Evolutionary conservation across 306 rosid species (phyloP), one percentile per base, ranked within the genome.

Genomic region (Rosa lucieae): DNA sequence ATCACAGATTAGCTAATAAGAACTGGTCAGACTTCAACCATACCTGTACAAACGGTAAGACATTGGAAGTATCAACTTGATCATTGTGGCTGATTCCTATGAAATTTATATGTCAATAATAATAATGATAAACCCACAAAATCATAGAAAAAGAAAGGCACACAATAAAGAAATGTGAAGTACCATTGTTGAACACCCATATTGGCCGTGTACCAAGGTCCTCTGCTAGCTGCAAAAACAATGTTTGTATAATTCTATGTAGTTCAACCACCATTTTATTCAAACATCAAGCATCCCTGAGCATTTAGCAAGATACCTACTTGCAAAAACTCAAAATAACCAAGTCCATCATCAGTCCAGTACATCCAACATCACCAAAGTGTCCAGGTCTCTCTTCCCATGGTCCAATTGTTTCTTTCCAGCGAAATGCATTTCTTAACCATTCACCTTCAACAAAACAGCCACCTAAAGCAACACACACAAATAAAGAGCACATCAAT

Each of bases 321-420:
- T 89, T 90, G 98, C 67, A 95, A 97, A 88, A 95, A 93, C 89
- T 95, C 99, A 71, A 80, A 91, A 84, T 95, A 88, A 84, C 99
- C 99, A 74, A 95, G 88, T 32, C 98, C 99, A 82, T 95, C 99
- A 73, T 95, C 99, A 48, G 98, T 95, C 99, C 99, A 95, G 81
- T 95, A 95, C 89, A 76, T 89, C 99, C 99, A 95, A 95, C 98
- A 86, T 95, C 99, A 46, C 98, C 98, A 43, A 95, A 95, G 92
- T 95, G 99, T 26, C 99, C 99, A 44, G 98, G 97, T 80, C 99
- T 93, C 82, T 93, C 91, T 80, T 95, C 97, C 99, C 99, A 95
- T 15, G 98, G 92, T 76, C 99, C 99, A 84, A 93, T 5, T 3
- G 89, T 74, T 78, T 84, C 96, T 78, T 91, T 89, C 99, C 99